phyloP scores from a whole-genome alignment of 2,329 filamentous ascomycete species.

The Fusarium austroafricanum region DNA sequence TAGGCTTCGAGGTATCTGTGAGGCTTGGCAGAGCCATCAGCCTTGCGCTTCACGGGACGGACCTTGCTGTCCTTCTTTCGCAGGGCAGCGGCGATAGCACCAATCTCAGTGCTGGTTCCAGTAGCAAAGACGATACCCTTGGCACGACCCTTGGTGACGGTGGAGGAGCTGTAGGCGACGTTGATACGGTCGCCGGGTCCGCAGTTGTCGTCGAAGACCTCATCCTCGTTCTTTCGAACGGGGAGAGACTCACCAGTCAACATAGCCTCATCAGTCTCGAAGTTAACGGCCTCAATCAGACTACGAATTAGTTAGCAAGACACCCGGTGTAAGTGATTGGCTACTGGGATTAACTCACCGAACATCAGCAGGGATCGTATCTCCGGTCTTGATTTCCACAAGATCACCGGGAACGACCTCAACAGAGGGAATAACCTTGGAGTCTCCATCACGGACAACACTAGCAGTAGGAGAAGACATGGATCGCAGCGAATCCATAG shows the following conservation, averaged over 20 bases:
- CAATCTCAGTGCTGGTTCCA: conserved; percentile 72
- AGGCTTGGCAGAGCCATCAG: conserved; percentile 64
- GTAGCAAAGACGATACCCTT: conserved; percentile 71
- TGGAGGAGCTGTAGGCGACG: conserved; percentile 71
- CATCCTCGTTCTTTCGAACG: conserved; percentile 63
- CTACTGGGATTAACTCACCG: conserved; percentile 65
- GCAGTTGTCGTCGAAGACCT: conserved; percentile 55
- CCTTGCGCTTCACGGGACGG: conserved; percentile 63
- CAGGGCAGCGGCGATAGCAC: conserved; percentile 67
- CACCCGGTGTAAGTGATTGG: background rate
- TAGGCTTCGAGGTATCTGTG: conserved; percentile 62
- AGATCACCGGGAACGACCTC: conserved; percentile 69
- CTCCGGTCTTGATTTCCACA: conserved; percentile 65
- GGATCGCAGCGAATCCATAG: conserved; percentile 60
- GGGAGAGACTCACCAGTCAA: conserved; percentile 73
- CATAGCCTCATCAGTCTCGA: conserved; percentile 74
- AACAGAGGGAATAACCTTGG: conserved; percentile 53
- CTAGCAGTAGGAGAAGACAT: conserved; percentile 59
- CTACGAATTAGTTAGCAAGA: conserved; percentile 64
- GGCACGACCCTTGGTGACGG: conserved; percentile 70
- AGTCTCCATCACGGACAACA: conserved; percentile 57
- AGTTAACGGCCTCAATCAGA: conserved; percentile 69
- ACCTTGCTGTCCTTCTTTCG: conserved; percentile 61
- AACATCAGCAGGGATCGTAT: conserved; percentile 70
- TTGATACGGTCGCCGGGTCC: conserved; percentile 69